phyloP scores from a whole-genome alignment of 116 monocot genomes.

The Cymodocea nodosa region DNA sequence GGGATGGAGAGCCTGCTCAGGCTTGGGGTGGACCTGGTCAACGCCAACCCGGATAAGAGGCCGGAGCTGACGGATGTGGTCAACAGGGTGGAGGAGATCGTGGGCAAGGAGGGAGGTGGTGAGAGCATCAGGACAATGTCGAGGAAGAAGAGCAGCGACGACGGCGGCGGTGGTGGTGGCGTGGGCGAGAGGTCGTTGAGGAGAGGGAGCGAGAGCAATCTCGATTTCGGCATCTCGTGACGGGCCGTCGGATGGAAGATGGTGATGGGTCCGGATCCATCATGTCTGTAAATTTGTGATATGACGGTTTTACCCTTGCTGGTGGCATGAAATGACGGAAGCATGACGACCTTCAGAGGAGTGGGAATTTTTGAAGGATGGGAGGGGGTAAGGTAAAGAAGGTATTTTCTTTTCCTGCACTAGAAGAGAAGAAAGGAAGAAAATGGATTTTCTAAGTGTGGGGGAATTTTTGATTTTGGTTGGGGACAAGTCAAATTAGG shows the following conservation, averaged over 20 bases:
- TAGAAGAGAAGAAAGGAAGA: too few relatives aligned
- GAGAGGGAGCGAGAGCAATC: slow-evolving; percentile 5
- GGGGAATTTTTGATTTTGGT: too few relatives aligned
- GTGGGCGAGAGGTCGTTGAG: background rate
- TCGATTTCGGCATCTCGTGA: slow-evolving; percentile 26
- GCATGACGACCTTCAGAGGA: too few relatives aligned
- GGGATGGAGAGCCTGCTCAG: slow-evolving; percentile 52
- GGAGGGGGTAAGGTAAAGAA: background rate
- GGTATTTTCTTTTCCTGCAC: too few relatives aligned
- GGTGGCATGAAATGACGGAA: background rate
- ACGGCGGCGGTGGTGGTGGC: background rate
- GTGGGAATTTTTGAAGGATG: background rate
- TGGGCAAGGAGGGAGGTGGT: background rate
- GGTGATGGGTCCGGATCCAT: background rate
- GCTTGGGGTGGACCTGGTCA: slow-evolving; percentile 26
- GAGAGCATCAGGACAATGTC: background rate
- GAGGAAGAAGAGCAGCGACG: slow-evolving; percentile 5
- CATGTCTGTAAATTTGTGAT: background rate
- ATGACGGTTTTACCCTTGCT: background rate
- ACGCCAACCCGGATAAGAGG: slow-evolving; percentile 30
- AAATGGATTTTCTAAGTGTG: too few relatives aligned
- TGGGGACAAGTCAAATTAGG: too few relatives aligned
- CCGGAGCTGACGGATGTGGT: slow-evolving; percentile 37
- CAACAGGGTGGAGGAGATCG: slow-evolving; percentile 40
- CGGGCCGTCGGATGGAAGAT: background rate